These are phyloP conservation scores for Escallonia rubra DNA, from an alignment of 129 eudicot genomes.

Conservation along the genomic window DNA sequence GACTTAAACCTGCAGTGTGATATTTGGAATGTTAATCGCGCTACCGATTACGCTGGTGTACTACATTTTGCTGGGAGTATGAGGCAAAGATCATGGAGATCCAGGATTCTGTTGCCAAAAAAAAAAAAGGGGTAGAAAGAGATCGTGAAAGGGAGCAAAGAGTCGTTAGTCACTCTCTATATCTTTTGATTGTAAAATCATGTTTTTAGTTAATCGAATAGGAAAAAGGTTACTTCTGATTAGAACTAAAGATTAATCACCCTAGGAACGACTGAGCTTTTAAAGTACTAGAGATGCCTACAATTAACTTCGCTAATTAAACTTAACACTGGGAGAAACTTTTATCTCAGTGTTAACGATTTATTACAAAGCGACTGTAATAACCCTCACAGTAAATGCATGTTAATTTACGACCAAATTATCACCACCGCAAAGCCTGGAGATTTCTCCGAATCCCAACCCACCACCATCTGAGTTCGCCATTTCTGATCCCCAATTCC, in stretches of 20 bases:
- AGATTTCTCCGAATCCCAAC: no score
- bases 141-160: conserved; percentile 4
- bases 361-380: background rate
- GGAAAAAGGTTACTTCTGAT: conserved; percentile 5
- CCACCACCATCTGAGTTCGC: no score
- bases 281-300: no score
- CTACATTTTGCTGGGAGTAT: conserved; percentile 65
- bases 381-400: background rate
- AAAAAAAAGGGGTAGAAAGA: conserved; percentile 1
- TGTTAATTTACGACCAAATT: no score
- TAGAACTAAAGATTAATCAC: background rate
- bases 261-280: no score
- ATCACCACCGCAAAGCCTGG: no score
- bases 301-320: no score
- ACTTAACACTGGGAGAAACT: no score
- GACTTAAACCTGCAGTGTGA: conserved; percentile 45
- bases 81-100: background rate
- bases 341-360: no score
- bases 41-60: conserved; percentile 79
- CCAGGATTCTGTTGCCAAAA: background rate
- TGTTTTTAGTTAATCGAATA: conserved; percentile 26
- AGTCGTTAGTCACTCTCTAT: background rate
- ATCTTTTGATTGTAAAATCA: conserved; percentile 35
- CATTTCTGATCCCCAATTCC: no score
- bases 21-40: conserved; percentile 85